Conservation (phyloP, 192 early-diverging fungal species). For the Mycoemilia scoparia region DNA sequence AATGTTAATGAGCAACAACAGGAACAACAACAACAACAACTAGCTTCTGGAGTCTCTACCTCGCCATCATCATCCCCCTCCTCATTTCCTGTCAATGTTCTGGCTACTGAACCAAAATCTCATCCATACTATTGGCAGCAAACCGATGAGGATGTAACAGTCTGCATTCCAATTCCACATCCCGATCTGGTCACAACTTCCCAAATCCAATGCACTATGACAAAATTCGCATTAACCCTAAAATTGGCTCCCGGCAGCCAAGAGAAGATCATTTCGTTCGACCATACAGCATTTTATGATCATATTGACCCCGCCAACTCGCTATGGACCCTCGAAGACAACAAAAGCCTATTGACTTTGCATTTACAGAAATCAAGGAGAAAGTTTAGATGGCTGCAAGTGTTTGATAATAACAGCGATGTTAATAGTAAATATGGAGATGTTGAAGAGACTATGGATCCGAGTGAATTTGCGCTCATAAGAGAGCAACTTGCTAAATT, state of each 20-base stretch:
- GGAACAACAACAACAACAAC: no score
- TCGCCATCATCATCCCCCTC: no score
- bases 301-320: constrained; percentile 34
- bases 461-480: constrained; percentile 37
- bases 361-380: constrained; percentile 40
- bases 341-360: constrained; percentile 35
- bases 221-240: constrained; percentile 27
- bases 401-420: constrained; percentile 39
- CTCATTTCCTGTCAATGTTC: no score
- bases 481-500: constrained; percentile 39
- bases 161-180: constrained; percentile 37
- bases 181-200: constrained; percentile 29
- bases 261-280: constrained; percentile 1
- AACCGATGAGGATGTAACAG: constrained; percentile 39
- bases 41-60: no score
- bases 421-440: constrained; percentile 35
- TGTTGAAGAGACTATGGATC: constrained; percentile 42
- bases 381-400: constrained; percentile 42
- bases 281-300: constrained; percentile 10
- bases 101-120: no score
- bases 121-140: constrained; percentile 52
- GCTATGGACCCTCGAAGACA: constrained; percentile 53
- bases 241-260: constrained; percentile 8
- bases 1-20: no score
- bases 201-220: constrained; percentile 40